Percentiles rank a stretch among this genome's conserved stretches.
These are phyloP conservation scores for Ceratobasidium sp. DNA, from an alignment of 1,284 basidiomycete genomes.

Conservation along the genomic window DNA sequence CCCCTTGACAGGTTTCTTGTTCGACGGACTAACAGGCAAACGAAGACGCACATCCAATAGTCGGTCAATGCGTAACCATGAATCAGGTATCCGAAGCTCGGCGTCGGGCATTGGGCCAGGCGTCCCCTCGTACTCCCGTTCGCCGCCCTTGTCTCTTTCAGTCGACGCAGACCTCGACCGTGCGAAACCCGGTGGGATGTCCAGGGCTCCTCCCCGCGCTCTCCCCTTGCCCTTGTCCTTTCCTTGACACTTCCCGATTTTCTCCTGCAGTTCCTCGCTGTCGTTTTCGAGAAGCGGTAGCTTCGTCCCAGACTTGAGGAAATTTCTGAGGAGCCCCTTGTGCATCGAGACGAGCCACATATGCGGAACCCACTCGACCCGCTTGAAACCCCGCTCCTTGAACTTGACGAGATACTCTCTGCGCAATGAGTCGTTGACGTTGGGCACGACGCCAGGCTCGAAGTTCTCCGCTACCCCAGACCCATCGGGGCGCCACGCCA, in stretches of 20 bases:
- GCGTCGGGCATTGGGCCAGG: conserved; percentile 62
- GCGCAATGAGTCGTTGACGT: conserved; percentile 68
- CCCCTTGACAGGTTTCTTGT: conserved; percentile 6
- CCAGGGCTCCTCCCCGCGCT: background rate
- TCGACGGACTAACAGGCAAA: conserved; percentile 51
- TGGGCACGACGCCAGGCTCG: conserved; percentile 56
- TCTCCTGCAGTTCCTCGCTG: conserved; percentile 39
- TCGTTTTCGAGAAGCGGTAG: conserved; percentile 37
- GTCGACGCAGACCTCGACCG: conserved; percentile 26
- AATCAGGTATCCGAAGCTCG: conserved; percentile 68
- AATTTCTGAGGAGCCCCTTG: conserved; percentile 71
- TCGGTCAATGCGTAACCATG: conserved; percentile 82
- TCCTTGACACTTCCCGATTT: conserved; percentile 8
- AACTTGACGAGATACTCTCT: conserved; percentile 93
- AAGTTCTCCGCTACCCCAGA: conserved; percentile 63
- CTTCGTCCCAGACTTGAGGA: conserved; percentile 68
- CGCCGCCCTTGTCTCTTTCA: conserved; percentile 47
- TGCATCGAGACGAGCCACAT: conserved; percentile 79
- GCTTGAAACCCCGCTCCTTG: conserved; percentile 74
- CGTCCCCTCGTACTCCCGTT: conserved; percentile 49
- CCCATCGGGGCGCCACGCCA: conserved; percentile 88
- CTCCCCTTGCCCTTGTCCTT: conserved; percentile 21
- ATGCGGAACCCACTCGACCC: conserved; percentile 84
- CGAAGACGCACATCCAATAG: conserved; percentile 77
- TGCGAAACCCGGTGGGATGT: conserved; percentile 21